Base-by-base conservation (phyloP, 1,284 basidiomycete species). In the Malassezia equina region DNA sequence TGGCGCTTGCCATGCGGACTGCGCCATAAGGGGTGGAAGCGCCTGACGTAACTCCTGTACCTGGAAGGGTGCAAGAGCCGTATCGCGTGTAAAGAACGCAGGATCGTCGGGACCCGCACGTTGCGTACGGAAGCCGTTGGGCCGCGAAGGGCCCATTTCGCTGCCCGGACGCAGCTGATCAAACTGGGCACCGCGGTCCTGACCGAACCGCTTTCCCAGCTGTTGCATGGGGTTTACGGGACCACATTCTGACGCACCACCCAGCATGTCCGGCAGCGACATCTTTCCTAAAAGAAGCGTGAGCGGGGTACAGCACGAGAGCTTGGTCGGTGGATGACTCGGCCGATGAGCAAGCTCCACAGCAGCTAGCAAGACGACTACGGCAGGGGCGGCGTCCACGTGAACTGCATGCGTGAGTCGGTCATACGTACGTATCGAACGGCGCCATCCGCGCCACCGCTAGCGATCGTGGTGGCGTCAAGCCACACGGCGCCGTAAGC, bases 401-500 rank as follows among this genome's bases (percentile, higher is more conserved):
- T 39, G 31, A 36, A 48, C 46, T 48, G 31, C 34, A 33, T 12
- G 39, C 34, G 46, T 12, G 39, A 27, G n/a, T 3, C 9, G 7
- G 8, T 1, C 19, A 21, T 13, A 53, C 52, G 32, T 32, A 55
- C 47, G 46, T 49, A 58, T 0, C 60, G 44, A 4, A 67, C 52
- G 25, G 46, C 53, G 5, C 80, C 88, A 77, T 96, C 91, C 19
- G 86, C 85, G 19, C 91, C 91, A 4, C 85, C 81, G 51, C 82
- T 84, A 8, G 82, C 81, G 39, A 93, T 75, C 64, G 78, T 80
- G 0, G 77, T 80, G 36, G 78, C 78, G 27, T 70, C 80, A n/a
- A 86, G 68, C 90, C 90, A 96, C 36, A 83, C 78, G 13, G 90
- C 88, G 21, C 81, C 81, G 56, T 83, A 84, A 0, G 88, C 65